Evolutionary conservation across 129 eudicot genomes (phyloP).

Genomic region (Flaveria sonorensis): DNA sequence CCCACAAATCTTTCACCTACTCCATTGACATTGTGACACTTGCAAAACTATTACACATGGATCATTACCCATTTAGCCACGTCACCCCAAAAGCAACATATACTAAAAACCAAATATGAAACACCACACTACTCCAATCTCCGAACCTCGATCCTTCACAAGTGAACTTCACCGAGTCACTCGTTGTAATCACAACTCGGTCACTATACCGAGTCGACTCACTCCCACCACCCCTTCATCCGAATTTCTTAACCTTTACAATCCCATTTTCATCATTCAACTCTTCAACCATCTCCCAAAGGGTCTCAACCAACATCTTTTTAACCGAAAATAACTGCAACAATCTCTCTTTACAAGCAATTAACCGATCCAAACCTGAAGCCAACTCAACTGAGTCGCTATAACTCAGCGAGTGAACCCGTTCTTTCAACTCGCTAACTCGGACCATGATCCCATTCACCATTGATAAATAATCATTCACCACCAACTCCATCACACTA

Average conservation of each 20-base stretch:
- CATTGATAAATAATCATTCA: conserved; percentile 48
- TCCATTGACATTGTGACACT: too few relatives aligned
- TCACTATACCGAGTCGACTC: conserved; percentile 81
- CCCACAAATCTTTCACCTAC: too few relatives aligned
- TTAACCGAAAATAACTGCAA: conserved; percentile 29
- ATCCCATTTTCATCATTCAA: conserved; percentile 38
- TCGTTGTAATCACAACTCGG: conserved; percentile 39
- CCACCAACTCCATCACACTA: conserved; percentile 50
- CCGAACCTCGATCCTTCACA: too few relatives aligned
- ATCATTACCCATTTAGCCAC: too few relatives aligned
- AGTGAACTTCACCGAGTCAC: conserved; percentile 37
- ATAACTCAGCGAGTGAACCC: conserved; percentile 57
- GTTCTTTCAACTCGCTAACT: conserved; percentile 62
- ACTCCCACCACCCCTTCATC: conserved; percentile 23
- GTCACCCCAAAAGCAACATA: too few relatives aligned
- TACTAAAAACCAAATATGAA: too few relatives aligned
- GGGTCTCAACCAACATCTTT: conserved; percentile 43
- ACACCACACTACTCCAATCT: too few relatives aligned
- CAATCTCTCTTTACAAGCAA: conserved; percentile 48
- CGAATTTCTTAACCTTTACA: conserved; percentile 35
- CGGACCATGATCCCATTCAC: conserved; percentile 51
- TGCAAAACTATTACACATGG: too few relatives aligned
- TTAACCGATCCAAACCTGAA: conserved; percentile 50
- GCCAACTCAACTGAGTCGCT: conserved; percentile 73
- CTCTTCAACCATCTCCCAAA: conserved; percentile 64